Conservation (phyloP, 495 filamentous ascomycete genomes). For the Coniosporium apollinis region DNA sequence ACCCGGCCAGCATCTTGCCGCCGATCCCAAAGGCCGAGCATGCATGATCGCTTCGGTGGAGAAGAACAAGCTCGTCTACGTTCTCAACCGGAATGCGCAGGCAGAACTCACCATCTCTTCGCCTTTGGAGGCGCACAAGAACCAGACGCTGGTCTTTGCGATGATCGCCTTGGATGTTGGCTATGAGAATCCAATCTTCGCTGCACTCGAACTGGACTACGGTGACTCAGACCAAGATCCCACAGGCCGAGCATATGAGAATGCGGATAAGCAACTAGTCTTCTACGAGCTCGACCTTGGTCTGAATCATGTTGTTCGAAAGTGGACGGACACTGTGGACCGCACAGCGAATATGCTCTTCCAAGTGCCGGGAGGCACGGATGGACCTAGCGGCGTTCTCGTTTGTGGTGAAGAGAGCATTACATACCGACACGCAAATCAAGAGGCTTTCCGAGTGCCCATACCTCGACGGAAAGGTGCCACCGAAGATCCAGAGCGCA, state of each 20-base stretch:
- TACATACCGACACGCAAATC: constrained; percentile 86
- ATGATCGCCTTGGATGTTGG: constrained; percentile 80
- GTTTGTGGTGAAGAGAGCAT: constrained; percentile 91
- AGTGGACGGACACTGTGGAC: constrained; percentile 88
- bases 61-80: constrained; percentile 99
- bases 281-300: constrained; percentile 97
- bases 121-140: constrained; percentile 90
- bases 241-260: constrained; percentile 61
- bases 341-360: constrained; percentile 80
- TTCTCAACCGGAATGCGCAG: constrained; percentile 87
- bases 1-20: constrained; percentile 86
- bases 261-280: constrained; percentile 76
- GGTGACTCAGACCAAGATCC: constrained; percentile 82
- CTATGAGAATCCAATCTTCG: constrained; percentile 93
- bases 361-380: constrained; percentile 85
- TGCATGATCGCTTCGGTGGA: constrained; percentile 87
- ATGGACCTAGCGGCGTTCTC: constrained; percentile 86
- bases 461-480: constrained; percentile 74
- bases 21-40: constrained; percentile 87
- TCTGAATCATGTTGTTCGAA: constrained; percentile 89
- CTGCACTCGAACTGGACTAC: constrained; percentile 86
- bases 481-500: constrained; percentile 83
- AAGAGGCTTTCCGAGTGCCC: constrained; percentile 71
- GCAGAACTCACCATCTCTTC: constrained; percentile 93
- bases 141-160: constrained; percentile 81